These are phyloP conservation scores for Alternaria gansuensis DNA, from an alignment of 2,329 filamentous ascomycete species.

Conservation along the genomic window DNA sequence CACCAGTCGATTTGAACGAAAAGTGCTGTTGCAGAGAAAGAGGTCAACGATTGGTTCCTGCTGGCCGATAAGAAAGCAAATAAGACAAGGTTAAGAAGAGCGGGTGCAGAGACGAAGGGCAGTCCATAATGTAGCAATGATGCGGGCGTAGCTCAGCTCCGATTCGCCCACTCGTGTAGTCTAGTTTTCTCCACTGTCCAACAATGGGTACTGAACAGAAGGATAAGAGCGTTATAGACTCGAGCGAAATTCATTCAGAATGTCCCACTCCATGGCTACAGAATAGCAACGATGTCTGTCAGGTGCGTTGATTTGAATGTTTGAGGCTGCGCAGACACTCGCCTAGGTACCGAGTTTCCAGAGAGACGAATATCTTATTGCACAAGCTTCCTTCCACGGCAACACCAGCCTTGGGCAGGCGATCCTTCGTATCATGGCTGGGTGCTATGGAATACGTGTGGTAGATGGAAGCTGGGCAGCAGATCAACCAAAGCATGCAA, in stretches of 20 bases:
- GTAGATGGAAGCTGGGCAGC: neutral
- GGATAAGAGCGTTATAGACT: too few relatives aligned
- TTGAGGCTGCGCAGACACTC: neutral
- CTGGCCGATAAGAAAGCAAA: neutral
- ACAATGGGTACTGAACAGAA: neutral
- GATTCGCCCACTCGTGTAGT: constrained; percentile 19
- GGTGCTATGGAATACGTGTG: neutral
- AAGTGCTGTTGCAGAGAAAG: neutral
- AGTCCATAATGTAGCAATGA: neutral
- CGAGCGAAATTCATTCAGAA: too few relatives aligned
- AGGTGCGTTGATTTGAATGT: neutral
- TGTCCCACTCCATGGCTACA: neutral
- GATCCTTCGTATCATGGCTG: neutral
- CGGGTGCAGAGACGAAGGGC: constrained; percentile 58
- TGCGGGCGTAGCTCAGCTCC: constrained; percentile 24
- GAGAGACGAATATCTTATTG: neutral
- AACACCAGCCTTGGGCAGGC: neutral
- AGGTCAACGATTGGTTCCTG: neutral
- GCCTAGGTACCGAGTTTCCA: neutral
- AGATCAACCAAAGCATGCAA: neutral
- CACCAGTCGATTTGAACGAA: neutral
- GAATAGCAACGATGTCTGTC: neutral
- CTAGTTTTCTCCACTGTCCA: neutral
- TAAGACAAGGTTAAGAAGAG: neutral
- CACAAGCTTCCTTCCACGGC: neutral